A percentile compares a stretch with the other conserved stretches of the same genome.
These are phyloP conservation scores for Emiliania huxleyi DNA, from an alignment of 78 protist species.

Conservation along the genomic window DNA sequence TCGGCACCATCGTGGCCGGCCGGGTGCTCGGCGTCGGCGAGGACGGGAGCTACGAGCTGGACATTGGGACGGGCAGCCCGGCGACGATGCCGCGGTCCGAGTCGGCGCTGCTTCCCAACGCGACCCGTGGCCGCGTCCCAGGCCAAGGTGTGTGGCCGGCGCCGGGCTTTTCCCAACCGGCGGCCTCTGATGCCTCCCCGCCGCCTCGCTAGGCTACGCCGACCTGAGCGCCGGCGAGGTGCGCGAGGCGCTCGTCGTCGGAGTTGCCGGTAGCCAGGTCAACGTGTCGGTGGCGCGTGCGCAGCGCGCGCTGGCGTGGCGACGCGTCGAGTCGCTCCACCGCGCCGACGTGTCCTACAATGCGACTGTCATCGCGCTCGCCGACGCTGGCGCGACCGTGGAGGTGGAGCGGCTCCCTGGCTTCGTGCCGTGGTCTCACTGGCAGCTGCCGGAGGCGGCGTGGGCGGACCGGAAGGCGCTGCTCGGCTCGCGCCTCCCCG, in stretches of 20 bases:
- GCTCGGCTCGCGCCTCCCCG: background rate
- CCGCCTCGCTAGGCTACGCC: no score
- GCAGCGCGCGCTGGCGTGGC: background rate
- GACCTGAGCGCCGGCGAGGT: background rate
- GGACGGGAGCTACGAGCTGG: background rate
- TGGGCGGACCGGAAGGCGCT: background rate
- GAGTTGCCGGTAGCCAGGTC: background rate
- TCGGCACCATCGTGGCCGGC: background rate
- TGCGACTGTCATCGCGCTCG: background rate
- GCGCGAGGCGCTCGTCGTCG: background rate
- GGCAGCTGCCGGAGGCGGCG: background rate
- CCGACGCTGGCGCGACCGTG: background rate
- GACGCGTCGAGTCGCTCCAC: background rate
- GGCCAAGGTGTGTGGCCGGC: no score
- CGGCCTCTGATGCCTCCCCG: no score
- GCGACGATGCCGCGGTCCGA: background rate
- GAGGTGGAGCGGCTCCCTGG: background rate
- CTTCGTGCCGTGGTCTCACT: background rate
- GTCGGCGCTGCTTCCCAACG: background rate
- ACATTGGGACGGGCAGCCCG: background rate
- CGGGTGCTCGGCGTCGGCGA: background rate
- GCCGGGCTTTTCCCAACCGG: no score
- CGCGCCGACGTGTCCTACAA: background rate
- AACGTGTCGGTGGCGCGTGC: background rate
- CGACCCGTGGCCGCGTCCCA: background rate